Percentiles rank a stretch among this genome's conserved stretches.
Conservation (phyloP, 2,329 filamentous ascomycete species). For the Trichoderma koningii region DNA sequence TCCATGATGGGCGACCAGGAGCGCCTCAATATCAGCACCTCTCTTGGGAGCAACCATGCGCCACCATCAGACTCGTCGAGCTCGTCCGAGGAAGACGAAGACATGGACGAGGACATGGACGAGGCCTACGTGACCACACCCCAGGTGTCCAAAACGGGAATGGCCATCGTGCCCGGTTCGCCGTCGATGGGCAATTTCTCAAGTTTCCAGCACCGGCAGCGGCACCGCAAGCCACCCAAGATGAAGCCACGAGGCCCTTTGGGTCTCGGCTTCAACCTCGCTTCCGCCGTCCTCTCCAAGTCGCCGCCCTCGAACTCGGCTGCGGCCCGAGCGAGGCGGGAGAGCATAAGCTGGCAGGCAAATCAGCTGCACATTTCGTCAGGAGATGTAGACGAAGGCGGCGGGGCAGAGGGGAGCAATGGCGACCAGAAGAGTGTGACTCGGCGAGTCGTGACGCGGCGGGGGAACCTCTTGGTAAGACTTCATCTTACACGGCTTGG, state of each 20-base stretch:
- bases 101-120: slow-evolving; percentile 74
- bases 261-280: slow-evolving; percentile 54
- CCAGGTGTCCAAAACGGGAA: slow-evolving; percentile 64
- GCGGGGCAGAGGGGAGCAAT: slow-evolving; percentile 53
- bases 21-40: slow-evolving; percentile 73
- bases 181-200: slow-evolving; percentile 74
- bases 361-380: slow-evolving; percentile 82
- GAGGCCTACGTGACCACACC: slow-evolving; percentile 84
- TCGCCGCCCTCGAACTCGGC: slow-evolving; percentile 66
- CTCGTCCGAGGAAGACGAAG: slow-evolving; percentile 68
- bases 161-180: slow-evolving; percentile 58
- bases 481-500: background rate
- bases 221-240: slow-evolving; percentile 68
- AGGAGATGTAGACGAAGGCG: slow-evolving; percentile 62
- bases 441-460: slow-evolving; percentile 77
- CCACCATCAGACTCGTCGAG: slow-evolving; percentile 78
- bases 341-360: slow-evolving; percentile 88
- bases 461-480: slow-evolving; percentile 84
- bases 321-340: slow-evolving; percentile 62
- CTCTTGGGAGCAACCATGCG: slow-evolving; percentile 70
- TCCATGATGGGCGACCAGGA: slow-evolving; percentile 70
- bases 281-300: slow-evolving; percentile 57
- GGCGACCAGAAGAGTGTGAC: slow-evolving; percentile 74
- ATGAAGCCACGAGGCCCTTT: slow-evolving; percentile 54
- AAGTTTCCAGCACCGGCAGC: slow-evolving; percentile 78